These are phyloP conservation scores for Nematodospora valgi DNA, from an alignment of 805 yeast species.

Conservation along the genomic window DNA sequence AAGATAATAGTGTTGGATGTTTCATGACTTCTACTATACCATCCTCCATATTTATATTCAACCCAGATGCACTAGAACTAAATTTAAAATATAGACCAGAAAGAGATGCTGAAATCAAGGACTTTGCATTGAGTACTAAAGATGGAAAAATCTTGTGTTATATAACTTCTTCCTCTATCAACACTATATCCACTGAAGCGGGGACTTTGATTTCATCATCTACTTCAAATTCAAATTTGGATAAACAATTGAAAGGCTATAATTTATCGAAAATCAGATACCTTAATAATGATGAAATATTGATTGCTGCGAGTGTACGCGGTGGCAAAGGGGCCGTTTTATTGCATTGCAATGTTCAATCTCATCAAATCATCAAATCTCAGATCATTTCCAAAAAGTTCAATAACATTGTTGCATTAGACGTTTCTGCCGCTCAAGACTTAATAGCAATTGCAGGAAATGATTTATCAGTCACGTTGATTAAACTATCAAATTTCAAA, in stretches of 20 bases:
- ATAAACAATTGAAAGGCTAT: slow-evolving; percentile 21
- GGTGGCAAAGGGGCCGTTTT: slow-evolving; percentile 39
- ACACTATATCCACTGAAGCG: slow-evolving; percentile 47
- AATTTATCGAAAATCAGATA: slow-evolving; percentile 44
- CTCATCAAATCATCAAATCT: slow-evolving; percentile 40
- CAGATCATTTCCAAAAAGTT: slow-evolving; percentile 43
- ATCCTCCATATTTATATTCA: slow-evolving; percentile 58
- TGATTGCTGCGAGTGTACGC: slow-evolving; percentile 30
- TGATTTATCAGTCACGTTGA: slow-evolving; percentile 63
- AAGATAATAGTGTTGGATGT: slow-evolving; percentile 61
- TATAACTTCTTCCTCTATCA: slow-evolving; percentile 53
- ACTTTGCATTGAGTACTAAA: slow-evolving; percentile 58
- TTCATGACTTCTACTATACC: slow-evolving; percentile 68
- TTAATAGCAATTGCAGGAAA: slow-evolving; percentile 58
- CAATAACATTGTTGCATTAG: slow-evolving; percentile 53
- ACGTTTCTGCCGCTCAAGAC: slow-evolving; percentile 39
- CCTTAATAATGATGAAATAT: slow-evolving; percentile 28
- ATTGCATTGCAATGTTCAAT: slow-evolving; percentile 41
- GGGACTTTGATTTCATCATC: slow-evolving; percentile 35
- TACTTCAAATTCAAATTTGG: slow-evolving; percentile 15
- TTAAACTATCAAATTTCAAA: slow-evolving; percentile 50
- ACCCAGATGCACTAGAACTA: slow-evolving; percentile 51
- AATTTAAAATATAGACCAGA: slow-evolving; percentile 51
- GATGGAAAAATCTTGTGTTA: slow-evolving; percentile 57
- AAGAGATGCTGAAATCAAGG: slow-evolving; percentile 52